Base-by-base conservation (phyloP, 345 rosid genomes). In the Bruguiera sexangula region DNA sequence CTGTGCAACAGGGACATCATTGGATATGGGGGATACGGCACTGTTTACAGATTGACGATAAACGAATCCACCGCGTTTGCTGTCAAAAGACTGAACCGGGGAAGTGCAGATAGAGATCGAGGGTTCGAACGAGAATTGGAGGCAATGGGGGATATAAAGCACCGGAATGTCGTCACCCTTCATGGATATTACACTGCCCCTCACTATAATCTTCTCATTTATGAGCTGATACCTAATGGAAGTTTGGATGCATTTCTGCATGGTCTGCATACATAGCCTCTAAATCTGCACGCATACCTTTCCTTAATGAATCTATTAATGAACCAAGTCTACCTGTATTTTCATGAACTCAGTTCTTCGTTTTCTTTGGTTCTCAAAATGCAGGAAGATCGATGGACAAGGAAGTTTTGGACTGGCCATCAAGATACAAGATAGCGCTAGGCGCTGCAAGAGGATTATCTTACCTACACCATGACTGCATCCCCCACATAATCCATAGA, bases 91-190 rank as follows among this genome's bases (percentile, higher is more conserved):
- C 81, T 89, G 2, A 80, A 79, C 80, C 81, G 82, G 71, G 97
- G 93, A 79, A 80, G 77, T 39, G 77, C 85, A n/a, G 96, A 89
- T 2, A 80, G 85, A 74, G 98, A 89, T 2, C 65, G 84, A 68
- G 94, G 94, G 27, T 91, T 91, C 11, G 83, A 88, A 60, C 82
- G 98, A 73, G 97, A 94, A 66, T 46, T 89, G 79, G 85, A 83
- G 61, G 89, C 98, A 15, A 85, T 91, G 96, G 98, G 86, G 26
- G 95, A 91, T 71, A 89, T 89, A 19, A 94, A 89, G 84, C 98
- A 94, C 66, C 79, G 95, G 39, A 89, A 94, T 83, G 84, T 94
- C 26, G 87, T 91, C 6, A 85, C 87, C 61, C 90, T 91, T n/a
- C 89, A 87, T 53, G 98, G 97, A 59, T 94, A 88, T 65, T 91